Evolutionary conservation across 139 green algal species (phyloP).

Genomic region (Zygnema circumcarinatum): DNA sequence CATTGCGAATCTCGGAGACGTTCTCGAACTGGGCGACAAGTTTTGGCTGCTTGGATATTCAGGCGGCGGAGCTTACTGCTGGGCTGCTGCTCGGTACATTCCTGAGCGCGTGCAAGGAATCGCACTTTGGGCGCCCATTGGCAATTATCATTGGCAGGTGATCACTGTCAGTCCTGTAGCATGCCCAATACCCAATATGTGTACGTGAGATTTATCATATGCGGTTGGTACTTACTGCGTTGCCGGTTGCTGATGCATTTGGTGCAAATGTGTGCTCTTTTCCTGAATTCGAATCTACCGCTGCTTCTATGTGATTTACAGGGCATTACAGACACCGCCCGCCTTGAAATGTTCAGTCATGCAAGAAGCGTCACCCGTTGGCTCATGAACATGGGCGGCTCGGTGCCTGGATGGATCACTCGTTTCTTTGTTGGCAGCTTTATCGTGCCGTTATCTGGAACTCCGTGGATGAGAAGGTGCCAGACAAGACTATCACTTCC

Average conservation of each 20-base stretch:
- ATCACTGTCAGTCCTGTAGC: no score
- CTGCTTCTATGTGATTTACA: not conserved
- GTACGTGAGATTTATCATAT: no score
- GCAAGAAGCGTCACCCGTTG: not conserved
- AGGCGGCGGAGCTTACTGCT: constrained; percentile 34
- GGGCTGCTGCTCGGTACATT: constrained; percentile 36
- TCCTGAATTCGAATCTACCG: no score
- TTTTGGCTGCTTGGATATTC: constrained; percentile 49
- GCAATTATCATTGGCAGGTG: constrained; percentile 36
- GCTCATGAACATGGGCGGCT: constrained; percentile 12
- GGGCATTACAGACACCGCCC: constrained; percentile 19
- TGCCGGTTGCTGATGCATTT: no score
- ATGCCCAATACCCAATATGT: no score
- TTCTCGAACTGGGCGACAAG: constrained; percentile 24
- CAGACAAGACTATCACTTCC: constrained; percentile 22
- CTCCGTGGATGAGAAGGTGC: constrained; percentile 7
- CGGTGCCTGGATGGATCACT: constrained; percentile 13
- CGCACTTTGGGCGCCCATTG: constrained; percentile 37
- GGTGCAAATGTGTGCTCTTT: no score
- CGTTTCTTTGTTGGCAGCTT: constrained; percentile 23
- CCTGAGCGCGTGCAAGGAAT: constrained; percentile 14
- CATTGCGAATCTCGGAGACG: constrained; percentile 7
- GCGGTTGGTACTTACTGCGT: no score
- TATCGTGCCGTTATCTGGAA: constrained; percentile 6
- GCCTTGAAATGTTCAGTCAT: constrained; percentile 9